A percentile compares a stretch with the other conserved stretches of the same genome.
Evolutionary conservation across 805 yeast species (phyloP).

Genomic region (Myxozyma melibiosi): DNA sequence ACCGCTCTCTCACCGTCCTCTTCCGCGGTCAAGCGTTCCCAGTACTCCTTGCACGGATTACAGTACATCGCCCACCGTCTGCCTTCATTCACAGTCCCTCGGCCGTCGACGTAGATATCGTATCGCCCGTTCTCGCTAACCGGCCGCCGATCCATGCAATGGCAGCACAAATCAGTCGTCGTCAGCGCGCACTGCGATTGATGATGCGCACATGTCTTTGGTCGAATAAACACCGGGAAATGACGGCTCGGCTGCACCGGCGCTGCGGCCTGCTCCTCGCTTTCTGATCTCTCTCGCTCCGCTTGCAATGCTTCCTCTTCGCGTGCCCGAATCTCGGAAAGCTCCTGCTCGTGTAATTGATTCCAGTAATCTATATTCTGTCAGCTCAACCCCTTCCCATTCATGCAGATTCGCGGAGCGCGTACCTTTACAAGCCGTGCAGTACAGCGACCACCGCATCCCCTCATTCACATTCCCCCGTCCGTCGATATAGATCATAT

Average conservation of each 20-base stretch:
- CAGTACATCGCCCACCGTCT: conserved; percentile 28
- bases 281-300: not conserved
- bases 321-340: no score
- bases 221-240: not conserved
- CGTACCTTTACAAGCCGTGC: conserved; percentile 24
- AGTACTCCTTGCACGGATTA: conserved; percentile 19
- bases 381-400: not conserved
- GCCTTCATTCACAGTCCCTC: conserved; percentile 27
- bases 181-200: conserved; percentile 12
- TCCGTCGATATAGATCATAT: conserved; percentile 28
- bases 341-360: no score
- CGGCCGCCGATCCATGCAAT: conserved; percentile 23
- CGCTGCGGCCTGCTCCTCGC: not conserved
- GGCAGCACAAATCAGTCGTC: conserved; percentile 10
- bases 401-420: not conserved
- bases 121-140: conserved; percentile 8
- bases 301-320: no score
- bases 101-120: conserved; percentile 26
- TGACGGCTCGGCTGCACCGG: not conserved
- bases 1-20: not conserved
- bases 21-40: not conserved
- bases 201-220: conserved; percentile 20
- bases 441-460: conserved; percentile 24
- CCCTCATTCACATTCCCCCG: conserved; percentile 28
- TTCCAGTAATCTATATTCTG: conserved; percentile 14